Conservation (phyloP, 2,329 filamentous ascomycete genomes). For the Verticillium zaregamsianum region DNA sequence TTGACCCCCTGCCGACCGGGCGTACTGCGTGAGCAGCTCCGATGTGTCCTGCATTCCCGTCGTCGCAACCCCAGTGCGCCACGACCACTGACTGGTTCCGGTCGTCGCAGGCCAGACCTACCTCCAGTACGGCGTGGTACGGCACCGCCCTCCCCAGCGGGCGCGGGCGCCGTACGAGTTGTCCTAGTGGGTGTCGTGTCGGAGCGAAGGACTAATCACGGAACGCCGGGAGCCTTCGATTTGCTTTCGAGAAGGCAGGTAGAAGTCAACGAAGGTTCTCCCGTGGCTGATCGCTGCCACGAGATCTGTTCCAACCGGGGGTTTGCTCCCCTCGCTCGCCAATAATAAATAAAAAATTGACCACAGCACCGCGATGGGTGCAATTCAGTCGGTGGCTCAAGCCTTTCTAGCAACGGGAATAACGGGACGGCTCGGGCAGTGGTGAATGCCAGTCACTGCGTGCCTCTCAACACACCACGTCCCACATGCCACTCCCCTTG, state of each 20-base stretch:
- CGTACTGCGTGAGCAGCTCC: too few species aligned
- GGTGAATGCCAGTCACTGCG: too few species aligned
- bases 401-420: too few species aligned
- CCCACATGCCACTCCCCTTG: too few species aligned
- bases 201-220: neutral
- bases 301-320: neutral
- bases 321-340: too few species aligned
- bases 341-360: too few species aligned
- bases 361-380: too few species aligned
- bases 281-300: neutral
- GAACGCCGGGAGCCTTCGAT: constrained; percentile 8
- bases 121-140: too few species aligned
- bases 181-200: neutral
- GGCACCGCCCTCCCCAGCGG: neutral
- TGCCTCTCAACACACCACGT: too few species aligned
- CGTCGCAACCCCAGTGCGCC: neutral
- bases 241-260: constrained; percentile 13
- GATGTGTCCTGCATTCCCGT: neutral
- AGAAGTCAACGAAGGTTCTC: constrained; percentile 2
- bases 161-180: neutral
- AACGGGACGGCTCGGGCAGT: too few species aligned
- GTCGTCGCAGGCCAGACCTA: neutral
- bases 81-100: neutral
- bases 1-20: neutral
- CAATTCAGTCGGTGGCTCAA: too few species aligned